Conservation (phyloP, 345 rosid genomes). For the Boechera divaricarpa region DNA sequence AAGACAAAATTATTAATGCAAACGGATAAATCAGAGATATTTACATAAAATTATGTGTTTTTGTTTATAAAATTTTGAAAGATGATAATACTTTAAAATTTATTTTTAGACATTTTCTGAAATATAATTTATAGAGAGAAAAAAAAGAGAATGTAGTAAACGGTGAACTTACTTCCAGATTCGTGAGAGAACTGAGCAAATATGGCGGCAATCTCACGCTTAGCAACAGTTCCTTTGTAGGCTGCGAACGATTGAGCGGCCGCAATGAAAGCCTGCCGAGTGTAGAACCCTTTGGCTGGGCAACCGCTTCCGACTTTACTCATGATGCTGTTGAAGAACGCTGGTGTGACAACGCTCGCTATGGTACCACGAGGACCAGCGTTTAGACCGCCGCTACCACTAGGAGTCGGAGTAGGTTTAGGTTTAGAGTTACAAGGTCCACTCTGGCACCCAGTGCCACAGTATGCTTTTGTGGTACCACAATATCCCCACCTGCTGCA, state of each 20-base stretch:
- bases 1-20: background rate
- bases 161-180: conserved; percentile 54
- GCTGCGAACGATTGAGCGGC: conserved; percentile 42
- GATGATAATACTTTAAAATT: background rate
- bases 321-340: conserved; percentile 56
- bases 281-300: conserved; percentile 57
- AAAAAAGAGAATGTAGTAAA: background rate
- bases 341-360: conserved; percentile 50
- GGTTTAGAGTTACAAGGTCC: conserved; percentile 43
- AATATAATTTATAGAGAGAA: background rate
- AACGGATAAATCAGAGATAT: background rate
- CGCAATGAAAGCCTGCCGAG: conserved; percentile 47
- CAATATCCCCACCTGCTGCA: conserved; percentile 48
- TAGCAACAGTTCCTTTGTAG: conserved; percentile 51
- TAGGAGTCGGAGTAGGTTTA: conserved; percentile 34
- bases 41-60: background rate
- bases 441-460: conserved; percentile 44
- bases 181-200: conserved; percentile 60
- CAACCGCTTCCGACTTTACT: conserved; percentile 46
- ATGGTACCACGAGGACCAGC: conserved; percentile 46
- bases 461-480: conserved; percentile 42
- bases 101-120: background rate
- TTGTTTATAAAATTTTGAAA: background rate
- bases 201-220: conserved; percentile 62
- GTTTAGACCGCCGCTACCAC: conserved; percentile 41